Conservation (phyloP, 352 stramenopile species). For the Pythium myriotylum region DNA sequence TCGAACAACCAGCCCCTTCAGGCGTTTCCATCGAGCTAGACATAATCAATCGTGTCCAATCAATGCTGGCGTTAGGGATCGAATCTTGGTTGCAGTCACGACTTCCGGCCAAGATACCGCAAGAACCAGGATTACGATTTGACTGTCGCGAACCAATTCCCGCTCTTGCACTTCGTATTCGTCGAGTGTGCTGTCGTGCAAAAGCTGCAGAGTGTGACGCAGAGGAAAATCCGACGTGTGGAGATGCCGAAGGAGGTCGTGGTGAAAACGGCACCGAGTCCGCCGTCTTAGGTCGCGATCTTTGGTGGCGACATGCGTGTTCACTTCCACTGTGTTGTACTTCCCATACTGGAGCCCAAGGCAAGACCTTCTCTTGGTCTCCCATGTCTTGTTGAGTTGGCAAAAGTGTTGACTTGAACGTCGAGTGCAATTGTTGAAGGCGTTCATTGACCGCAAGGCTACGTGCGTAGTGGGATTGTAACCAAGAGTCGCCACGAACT, state of each 20-base stretch:
- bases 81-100: too few relatives aligned
- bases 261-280: background rate
- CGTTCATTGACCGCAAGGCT: slow-evolving; percentile 14
- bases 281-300: slow-evolving; percentile 5
- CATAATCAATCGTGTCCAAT: too few relatives aligned
- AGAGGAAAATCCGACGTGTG: background rate
- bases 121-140: too few relatives aligned
- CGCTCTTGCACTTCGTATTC: slow-evolving; percentile 4
- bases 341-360: slow-evolving; percentile 35
- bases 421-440: background rate
- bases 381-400: slow-evolving; percentile 22
- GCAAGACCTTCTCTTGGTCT: slow-evolving; percentile 22
- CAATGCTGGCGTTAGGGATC: too few relatives aligned
- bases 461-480: slow-evolving; percentile 41
- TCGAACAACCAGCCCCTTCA: too few relatives aligned
- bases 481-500: slow-evolving; percentile 38
- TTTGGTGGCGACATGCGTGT: background rate
- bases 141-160: too few relatives aligned
- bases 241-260: background rate
- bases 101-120: too few relatives aligned
- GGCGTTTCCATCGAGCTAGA: too few relatives aligned
- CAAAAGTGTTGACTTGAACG: slow-evolving; percentile 14
- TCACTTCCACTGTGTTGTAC: background rate
- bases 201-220: background rate
- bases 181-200: background rate